These are phyloP conservation scores for Picea sitchensis DNA, from an alignment of 75 land plant genomes.

Conservation along the genomic window DNA sequence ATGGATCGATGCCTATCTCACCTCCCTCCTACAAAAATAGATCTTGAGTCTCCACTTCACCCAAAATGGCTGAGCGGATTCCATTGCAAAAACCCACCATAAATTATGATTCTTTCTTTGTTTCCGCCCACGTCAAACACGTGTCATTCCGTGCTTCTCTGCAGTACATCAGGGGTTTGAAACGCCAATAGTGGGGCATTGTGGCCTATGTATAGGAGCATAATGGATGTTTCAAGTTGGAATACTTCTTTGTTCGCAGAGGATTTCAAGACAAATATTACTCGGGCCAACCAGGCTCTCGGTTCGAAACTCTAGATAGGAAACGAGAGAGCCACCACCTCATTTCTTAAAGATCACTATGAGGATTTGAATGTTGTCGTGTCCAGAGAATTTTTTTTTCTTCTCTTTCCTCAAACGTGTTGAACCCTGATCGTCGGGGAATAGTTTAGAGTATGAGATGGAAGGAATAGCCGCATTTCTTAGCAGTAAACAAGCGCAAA, in stretches of 20 bases:
- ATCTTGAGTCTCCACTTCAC: too few relatives aligned
- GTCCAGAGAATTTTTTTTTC: too few relatives aligned
- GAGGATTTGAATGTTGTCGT: constrained; percentile 90
- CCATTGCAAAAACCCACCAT: constrained; percentile 32
- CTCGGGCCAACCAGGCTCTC: constrained; percentile 76
- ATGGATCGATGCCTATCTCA: constrained; percentile 33
- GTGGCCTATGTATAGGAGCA: constrained; percentile 71
- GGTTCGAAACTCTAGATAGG: constrained; percentile 82
- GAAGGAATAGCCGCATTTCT: too few relatives aligned
- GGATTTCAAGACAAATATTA: constrained; percentile 27
- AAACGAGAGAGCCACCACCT: constrained; percentile 21
- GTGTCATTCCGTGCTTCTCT: constrained; percentile 58
- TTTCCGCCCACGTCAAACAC: constrained; percentile 57
- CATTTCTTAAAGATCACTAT: constrained; percentile 59
- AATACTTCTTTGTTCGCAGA: constrained; percentile 38
- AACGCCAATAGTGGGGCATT: neutral
- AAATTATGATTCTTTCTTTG: constrained; percentile 31
- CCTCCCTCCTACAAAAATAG: too few relatives aligned
- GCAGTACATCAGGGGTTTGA: constrained; percentile 20
- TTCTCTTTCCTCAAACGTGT: too few relatives aligned
- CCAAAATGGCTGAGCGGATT: constrained; percentile 67
- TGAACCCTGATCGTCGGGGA: too few relatives aligned
- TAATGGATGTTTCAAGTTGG: constrained; percentile 67
- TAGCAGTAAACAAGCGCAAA: too few relatives aligned
- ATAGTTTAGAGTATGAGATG: too few relatives aligned